phyloP scores from a whole-genome alignment of 768 basidiomycete genomes.

The Nevesoporus exiguus region DNA sequence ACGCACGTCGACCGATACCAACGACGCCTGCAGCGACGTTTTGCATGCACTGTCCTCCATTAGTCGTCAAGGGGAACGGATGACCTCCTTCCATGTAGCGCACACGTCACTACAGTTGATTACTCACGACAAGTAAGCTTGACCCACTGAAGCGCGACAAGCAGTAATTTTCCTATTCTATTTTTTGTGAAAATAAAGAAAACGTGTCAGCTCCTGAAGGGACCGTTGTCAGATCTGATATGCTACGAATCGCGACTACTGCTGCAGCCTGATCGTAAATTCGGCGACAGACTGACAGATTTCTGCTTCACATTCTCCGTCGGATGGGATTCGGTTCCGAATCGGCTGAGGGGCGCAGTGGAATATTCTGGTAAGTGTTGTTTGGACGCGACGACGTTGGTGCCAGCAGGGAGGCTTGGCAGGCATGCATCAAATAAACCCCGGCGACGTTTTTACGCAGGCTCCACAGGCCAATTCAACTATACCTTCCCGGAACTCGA shows the following conservation, averaged over 20 bases:
- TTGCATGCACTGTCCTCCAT: background rate
- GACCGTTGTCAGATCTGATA: background rate
- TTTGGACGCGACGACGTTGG: background rate
- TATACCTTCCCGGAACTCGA: too few species aligned
- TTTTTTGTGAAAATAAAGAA: background rate
- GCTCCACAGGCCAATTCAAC: too few species aligned
- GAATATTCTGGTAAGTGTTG: too few species aligned
- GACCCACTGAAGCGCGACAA: background rate
- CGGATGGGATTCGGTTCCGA: background rate
- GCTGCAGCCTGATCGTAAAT: background rate
- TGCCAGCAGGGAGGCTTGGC: background rate
- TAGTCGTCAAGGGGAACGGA: background rate
- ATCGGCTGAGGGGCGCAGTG: background rate
- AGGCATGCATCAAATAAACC: background rate
- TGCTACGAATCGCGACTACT: background rate
- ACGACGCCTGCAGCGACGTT: background rate
- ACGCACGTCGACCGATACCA: conserved; percentile 2
- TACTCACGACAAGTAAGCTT: background rate
- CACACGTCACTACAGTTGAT: background rate
- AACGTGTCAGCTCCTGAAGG: background rate
- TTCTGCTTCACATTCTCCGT: background rate
- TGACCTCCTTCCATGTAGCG: background rate
- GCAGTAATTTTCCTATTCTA: background rate
- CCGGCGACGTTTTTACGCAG: too few species aligned
- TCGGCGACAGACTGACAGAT: background rate